phyloP scores from a whole-genome alignment of 306 rosid genomes.

The Cicer yamashitae region DNA sequence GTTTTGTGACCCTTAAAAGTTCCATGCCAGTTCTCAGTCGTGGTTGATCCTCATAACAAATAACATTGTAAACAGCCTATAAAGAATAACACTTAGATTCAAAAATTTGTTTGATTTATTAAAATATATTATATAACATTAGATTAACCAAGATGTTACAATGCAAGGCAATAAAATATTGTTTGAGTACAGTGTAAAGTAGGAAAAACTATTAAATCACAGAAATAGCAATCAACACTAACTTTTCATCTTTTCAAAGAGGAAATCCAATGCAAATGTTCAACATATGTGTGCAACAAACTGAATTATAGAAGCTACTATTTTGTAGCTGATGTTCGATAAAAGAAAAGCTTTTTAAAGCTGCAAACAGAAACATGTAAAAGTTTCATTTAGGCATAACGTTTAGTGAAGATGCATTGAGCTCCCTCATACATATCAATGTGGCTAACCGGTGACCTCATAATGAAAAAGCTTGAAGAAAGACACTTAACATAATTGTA shows the following conservation, averaged over 20 bases:
- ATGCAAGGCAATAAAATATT: not conserved
- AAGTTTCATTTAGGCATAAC: not conserved
- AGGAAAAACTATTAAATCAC: slow-evolving; percentile 1
- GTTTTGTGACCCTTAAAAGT: slow-evolving; percentile 63
- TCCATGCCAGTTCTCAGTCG: slow-evolving; percentile 82
- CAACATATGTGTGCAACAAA: slow-evolving; percentile 18
- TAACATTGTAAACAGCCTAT: slow-evolving; percentile 85
- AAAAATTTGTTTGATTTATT: slow-evolving; percentile 10
- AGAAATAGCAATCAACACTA: not conserved
- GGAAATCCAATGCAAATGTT: not conserved
- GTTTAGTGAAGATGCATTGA: not conserved
- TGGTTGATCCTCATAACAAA: slow-evolving; percentile 61
- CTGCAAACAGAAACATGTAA: slow-evolving; percentile 25
- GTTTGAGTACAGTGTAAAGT: not conserved
- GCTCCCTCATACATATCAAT: not conserved
- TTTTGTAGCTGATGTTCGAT: not conserved
- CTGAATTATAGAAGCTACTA: slow-evolving; percentile 1
- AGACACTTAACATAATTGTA: not conserved
- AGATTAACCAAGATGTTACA: not conserved
- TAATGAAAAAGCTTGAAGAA: not conserved
- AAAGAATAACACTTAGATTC: slow-evolving; percentile 1
- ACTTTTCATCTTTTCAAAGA: not conserved
- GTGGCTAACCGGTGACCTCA: not conserved
- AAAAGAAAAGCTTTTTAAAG: not conserved
- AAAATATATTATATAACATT: not conserved